These are phyloP conservation scores for Eutrema yunnanense DNA, from an alignment of 345 rosid genomes.

Conservation along the genomic window DNA sequence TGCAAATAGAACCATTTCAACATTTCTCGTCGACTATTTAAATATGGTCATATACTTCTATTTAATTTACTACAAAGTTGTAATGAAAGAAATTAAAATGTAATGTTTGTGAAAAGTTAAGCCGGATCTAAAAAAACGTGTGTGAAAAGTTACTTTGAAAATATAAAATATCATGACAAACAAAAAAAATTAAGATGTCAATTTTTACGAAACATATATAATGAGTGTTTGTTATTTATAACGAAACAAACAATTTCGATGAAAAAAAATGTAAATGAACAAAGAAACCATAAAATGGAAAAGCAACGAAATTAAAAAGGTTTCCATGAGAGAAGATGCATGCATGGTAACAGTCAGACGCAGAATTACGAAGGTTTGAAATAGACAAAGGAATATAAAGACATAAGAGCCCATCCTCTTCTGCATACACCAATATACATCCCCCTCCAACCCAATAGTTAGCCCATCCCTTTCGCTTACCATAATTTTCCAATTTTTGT, in stretches of 20 bases:
- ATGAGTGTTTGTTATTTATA: no score
- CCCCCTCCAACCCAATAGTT: not conserved
- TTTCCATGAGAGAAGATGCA: slow-evolving; percentile 14
- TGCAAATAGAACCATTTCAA: not conserved
- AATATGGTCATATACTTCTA: not conserved
- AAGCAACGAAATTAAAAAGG: not conserved
- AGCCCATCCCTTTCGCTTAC: not conserved
- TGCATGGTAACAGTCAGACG: slow-evolving; percentile 15
- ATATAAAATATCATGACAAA: no score
- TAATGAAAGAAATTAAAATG: not conserved
- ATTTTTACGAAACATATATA: no score
- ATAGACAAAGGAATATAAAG: slow-evolving; percentile 2
- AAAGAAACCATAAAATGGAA: no score
- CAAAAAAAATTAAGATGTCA: no score
- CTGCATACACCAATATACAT: not conserved
- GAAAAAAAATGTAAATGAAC: no score
- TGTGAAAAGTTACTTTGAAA: no score
- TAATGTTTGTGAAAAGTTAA: no score
- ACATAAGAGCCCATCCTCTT: slow-evolving; percentile 8
- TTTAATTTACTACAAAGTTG: not conserved
- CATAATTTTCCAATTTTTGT: not conserved
- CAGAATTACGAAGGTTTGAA: slow-evolving; percentile 6
- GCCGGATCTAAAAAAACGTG: no score
- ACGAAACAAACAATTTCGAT: no score
- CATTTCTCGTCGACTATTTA: not conserved